Conservation (phyloP, 352 stramenopile genomes). For the Peronosclerospora sorghi region DNA sequence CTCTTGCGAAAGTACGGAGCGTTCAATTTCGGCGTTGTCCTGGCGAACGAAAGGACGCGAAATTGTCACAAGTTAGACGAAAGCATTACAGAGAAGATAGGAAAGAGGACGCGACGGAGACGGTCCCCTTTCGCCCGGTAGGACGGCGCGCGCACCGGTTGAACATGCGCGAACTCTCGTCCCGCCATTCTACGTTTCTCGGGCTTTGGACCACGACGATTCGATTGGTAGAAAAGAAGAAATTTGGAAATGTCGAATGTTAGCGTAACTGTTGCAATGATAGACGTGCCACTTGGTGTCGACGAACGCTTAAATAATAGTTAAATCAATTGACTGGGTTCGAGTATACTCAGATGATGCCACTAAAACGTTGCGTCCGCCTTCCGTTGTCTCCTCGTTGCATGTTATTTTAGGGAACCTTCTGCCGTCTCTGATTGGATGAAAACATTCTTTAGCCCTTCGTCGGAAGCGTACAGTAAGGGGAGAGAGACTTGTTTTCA, state of each 20-base stretch:
- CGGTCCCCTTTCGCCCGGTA: neutral
- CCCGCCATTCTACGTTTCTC: conserved; percentile 23
- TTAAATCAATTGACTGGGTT: too few relatives aligned
- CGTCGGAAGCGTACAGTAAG: neutral
- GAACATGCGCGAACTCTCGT: conserved; percentile 69
- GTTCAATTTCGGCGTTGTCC: conserved; percentile 82
- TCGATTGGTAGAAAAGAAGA: conserved; percentile 18
- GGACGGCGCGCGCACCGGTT: conserved; percentile 34
- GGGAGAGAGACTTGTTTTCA: too few relatives aligned
- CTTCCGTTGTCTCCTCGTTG: conserved; percentile 6
- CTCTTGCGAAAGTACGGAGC: conserved; percentile 68
- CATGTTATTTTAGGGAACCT: neutral
- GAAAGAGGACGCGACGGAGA: neutral
- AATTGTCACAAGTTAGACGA: conserved; percentile 4
- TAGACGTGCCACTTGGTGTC: conserved; percentile 1
- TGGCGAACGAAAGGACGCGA: conserved; percentile 10
- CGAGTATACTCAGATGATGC: too few relatives aligned
- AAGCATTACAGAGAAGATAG: conserved; percentile 3
- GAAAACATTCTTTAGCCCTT: conserved; percentile 10
- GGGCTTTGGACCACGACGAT: neutral
- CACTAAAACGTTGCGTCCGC: too few relatives aligned
- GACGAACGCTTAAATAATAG: neutral
- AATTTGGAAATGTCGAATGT: neutral
- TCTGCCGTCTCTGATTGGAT: conserved; percentile 6
- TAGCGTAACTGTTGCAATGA: conserved; percentile 4